Percentiles rank a stretch among this genome's conserved stretches.
Conservation (phyloP, 73 alveolate species). For the Paramecium tetraurelia region DNA sequence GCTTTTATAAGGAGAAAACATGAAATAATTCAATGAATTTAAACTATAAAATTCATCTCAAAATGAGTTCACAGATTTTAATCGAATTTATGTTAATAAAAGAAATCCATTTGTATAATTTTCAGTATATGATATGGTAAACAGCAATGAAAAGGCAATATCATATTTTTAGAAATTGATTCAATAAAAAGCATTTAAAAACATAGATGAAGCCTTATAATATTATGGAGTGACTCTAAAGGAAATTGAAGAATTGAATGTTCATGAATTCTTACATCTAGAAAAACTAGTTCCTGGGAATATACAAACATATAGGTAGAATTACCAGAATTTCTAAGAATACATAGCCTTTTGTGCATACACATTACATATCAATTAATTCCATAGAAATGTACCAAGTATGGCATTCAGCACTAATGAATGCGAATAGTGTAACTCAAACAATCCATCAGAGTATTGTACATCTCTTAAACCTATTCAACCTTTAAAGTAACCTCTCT, state of each 20-base stretch:
- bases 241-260: neutral
- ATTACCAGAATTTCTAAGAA: neutral
- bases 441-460: neutral
- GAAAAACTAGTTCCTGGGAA: neutral
- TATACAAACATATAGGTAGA: neutral
- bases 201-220: neutral
- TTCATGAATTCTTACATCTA: neutral
- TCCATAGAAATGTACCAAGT: neutral
- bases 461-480: neutral
- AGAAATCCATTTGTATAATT: neutral
- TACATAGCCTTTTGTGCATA: neutral
- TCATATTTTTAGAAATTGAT: neutral
- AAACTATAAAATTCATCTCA: neutral
- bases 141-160: neutral
- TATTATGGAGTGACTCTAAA: neutral
- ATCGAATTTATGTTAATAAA: constrained; percentile 1
- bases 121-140: neutral
- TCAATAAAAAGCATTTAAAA: neutral
- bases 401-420: neutral
- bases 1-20: neutral
- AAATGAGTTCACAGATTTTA: neutral
- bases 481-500: neutral
- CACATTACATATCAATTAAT: neutral
- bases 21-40: neutral
- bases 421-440: constrained; percentile 5